Evolutionary conservation across 495 filamentous ascomycete species (phyloP).

Genomic region (Penicillium subrubescens): DNA sequence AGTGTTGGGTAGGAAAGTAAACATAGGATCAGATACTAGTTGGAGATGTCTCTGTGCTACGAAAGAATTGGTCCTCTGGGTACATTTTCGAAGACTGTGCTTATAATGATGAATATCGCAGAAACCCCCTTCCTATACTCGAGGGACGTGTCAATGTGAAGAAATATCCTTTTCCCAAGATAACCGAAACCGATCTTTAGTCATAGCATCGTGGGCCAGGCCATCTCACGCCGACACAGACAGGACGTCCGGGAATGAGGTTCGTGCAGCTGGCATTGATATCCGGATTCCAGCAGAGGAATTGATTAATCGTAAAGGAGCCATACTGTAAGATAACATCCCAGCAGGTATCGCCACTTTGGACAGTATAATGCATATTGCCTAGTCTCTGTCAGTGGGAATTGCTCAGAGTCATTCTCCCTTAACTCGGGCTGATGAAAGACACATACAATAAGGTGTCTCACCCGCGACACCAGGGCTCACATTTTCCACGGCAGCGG

Average conservation of each 20-base stretch:
- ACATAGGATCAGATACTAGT: conserved; percentile 4
- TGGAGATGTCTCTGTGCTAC: not conserved
- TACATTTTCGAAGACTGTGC: not conserved
- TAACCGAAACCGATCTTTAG: not conserved
- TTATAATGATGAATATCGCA: not conserved
- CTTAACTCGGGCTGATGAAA: not conserved
- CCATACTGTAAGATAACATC: conserved; percentile 21
- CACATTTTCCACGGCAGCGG: conserved; percentile 12
- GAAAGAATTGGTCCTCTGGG: not conserved
- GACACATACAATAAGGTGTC: conserved; percentile 18
- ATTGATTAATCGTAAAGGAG: conserved; percentile 26
- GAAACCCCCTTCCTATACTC: not conserved
- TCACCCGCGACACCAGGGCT: not conserved
- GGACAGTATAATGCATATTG: conserved; percentile 20
- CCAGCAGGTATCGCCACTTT: conserved; percentile 32
- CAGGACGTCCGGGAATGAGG: conserved; percentile 26
- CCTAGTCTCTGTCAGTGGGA: conserved; percentile 8
- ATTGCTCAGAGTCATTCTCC: not conserved
- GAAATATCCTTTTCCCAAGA: not conserved
- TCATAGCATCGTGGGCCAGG: conserved; percentile 18
- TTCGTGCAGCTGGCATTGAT: conserved; percentile 32
- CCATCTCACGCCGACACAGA: conserved; percentile 23
- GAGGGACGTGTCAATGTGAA: not conserved
- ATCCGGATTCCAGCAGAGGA: conserved; percentile 33
- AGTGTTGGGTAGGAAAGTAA: conserved; percentile 24